Percentiles rank a stretch among this genome's conserved stretches.
Evolutionary conservation across 495 filamentous ascomycete genomes (phyloP).

Genomic region (Choiromyces venosus): DNA sequence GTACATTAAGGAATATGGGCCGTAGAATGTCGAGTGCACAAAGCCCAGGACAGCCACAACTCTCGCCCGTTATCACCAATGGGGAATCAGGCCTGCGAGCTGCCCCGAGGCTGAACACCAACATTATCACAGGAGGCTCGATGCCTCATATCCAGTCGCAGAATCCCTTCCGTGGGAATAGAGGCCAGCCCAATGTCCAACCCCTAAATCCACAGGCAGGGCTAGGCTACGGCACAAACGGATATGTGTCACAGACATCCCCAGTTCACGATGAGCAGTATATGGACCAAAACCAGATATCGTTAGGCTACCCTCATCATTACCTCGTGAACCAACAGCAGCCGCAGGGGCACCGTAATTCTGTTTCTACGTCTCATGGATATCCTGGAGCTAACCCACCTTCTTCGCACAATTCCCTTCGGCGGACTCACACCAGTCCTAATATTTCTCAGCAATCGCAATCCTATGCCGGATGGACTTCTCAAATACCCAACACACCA

Average conservation of each 20-base stretch:
- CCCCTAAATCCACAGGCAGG: conserved; percentile 26
- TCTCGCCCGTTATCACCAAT: conserved; percentile 28
- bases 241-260: conserved; percentile 26
- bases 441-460: conserved; percentile 30
- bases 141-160: conserved; percentile 34
- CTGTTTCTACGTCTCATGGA: conserved; percentile 22
- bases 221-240: conserved; percentile 23
- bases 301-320: conserved; percentile 6
- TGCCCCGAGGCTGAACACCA: conserved; percentile 27
- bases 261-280: conserved; percentile 28
- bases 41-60: conserved; percentile 31
- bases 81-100: conserved; percentile 24
- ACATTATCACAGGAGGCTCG: conserved; percentile 20
- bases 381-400: conserved; percentile 26
- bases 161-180: conserved; percentile 30
- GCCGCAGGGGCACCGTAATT: conserved; percentile 23
- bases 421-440: conserved; percentile 33
- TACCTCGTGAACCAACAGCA: conserved; percentile 23
- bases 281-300: background rate
- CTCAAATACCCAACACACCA: conserved; percentile 27
- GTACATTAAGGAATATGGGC: conserved; percentile 25
- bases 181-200: conserved; percentile 29
- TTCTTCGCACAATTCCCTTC: conserved; percentile 28
- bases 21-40: conserved; percentile 32
- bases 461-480: conserved; percentile 25